Base-by-base conservation (phyloP, 306 rosid species). In the Astragalus membranaceus region DNA sequence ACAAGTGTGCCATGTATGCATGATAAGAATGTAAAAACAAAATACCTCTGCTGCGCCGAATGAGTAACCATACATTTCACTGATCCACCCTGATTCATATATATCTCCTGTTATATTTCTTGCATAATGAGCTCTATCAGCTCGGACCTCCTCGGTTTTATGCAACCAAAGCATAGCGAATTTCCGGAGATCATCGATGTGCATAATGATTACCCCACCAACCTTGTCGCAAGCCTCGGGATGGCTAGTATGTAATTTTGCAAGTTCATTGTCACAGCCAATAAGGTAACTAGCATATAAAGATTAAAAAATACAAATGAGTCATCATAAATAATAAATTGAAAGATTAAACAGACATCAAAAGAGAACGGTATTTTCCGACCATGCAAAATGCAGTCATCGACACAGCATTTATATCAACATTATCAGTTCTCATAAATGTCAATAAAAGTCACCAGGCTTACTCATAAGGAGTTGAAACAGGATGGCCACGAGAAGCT, bases 61-160 rank as follows among this genome's bases (percentile, higher is more conserved):
- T 41, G 99, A 94, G 83, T 94, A 94, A 41, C 99, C 99, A 75
- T 94, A 94, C 99, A 91, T 94, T 85, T 94, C 99, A 68, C 99
- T 94, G 10, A 91, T 94, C 99, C 99, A 94, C 51, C 99, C 99
- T 15, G 99, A 88, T 70, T 69, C 82, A 70, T 81, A 94, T 76
- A 94, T 80, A 81, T 94, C 99, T 53, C 99, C 99, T 6, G 99
- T 94, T 69, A 94, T 91, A 83, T 94, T 94, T 51, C 85, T 86
- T 36, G 92, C 95, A 76, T 94, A 94, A 79, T 94, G 99, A 75
- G 90, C 96, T 85, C 76, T 89, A 88, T 94, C 99, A 3, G 97
- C 97, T 37, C 99, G 90, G 16, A 94, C 97, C 79, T 94, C 99
- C 82, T 94, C 99, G 0, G 96, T 88, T 83, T 94, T 94, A 72